Conservation (phyloP, 805 yeast species). For the Pichia heedii region DNA sequence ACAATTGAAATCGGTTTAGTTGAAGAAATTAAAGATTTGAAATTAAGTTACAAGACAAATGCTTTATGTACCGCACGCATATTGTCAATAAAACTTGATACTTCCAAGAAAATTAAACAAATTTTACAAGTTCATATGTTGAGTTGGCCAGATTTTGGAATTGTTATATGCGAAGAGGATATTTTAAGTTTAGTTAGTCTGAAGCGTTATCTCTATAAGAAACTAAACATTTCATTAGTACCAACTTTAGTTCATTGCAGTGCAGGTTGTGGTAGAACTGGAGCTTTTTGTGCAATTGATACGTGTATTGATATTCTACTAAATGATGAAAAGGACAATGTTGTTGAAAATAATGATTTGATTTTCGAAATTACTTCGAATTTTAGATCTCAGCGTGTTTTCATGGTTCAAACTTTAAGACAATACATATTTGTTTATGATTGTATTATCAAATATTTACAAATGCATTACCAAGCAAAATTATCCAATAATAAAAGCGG, state of each 20-base stretch:
- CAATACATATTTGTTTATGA: conserved; percentile 47
- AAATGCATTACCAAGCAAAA: conserved; percentile 9
- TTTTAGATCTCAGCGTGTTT: conserved; percentile 43
- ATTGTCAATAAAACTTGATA: conserved; percentile 31
- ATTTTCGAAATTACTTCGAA: conserved; percentile 37
- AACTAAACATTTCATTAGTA: conserved; percentile 7
- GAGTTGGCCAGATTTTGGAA: conserved; percentile 80
- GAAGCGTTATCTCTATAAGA: conserved; percentile 19
- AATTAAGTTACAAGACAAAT: conserved; percentile 16
- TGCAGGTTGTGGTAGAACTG: conserved; percentile 97
- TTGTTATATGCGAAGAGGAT: conserved; percentile 46
- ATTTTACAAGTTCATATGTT: conserved; percentile 68
- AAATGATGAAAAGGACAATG: conserved; percentile 1
- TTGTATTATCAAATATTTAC: conserved; percentile 23
- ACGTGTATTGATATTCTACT: conserved; percentile 34
- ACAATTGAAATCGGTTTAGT: conserved; percentile 18
- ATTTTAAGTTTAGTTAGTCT: conserved; percentile 45
- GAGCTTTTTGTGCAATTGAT: conserved; percentile 74
- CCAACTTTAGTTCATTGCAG: conserved; percentile 84
- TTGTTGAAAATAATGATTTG: conserved; percentile 28
- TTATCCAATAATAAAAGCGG: background rate
- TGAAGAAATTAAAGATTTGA: conserved; percentile 20
- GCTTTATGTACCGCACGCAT: conserved; percentile 31
- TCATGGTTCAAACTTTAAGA: conserved; percentile 51
- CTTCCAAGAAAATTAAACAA: conserved; percentile 29